Evolutionary conservation across 495 filamentous ascomycete genomes (phyloP), one percentile per base, ranked within the genome.

Genomic region (Aspergillus wentii): DNA sequence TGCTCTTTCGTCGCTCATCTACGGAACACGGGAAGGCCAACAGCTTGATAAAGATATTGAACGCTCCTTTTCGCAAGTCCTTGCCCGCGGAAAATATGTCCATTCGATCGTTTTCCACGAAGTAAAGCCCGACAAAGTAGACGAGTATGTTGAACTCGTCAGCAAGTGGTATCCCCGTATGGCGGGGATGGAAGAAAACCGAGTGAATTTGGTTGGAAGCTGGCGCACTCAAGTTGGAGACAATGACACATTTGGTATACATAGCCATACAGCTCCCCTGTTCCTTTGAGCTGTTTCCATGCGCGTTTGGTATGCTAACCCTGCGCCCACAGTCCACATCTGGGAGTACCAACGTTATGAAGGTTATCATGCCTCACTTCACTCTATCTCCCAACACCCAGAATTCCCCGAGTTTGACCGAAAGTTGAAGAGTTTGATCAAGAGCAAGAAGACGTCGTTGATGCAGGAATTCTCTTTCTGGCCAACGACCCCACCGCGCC

Each of bases 401-500:
- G 83, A 88, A 4, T 96, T 84, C 69, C 66, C 76, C 36, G 80
- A 78, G 8, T 96, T 94, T 54, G 86, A 95, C 61, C 61, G 61
- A 30, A 83, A 88, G 58, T 80, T 97, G 27, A 86, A 88, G 53
- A 69, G 63, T 14, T 68, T 95, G 38, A 89, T 98, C 51, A 82
- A 71, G 41, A 74, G 79, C 45, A 95, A 95, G 64, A 79, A 83
- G 48, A 83, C 79, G 8, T 96, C 92, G 0, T 74, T 98, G 19
- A 98, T 98, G 92, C 92, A 98, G 59, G 92, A 98, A 60, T 98
- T 98, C 68, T 94, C 86, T 34, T 98, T 98, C 77, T 98, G 92
- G 92, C 92, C 92, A 0, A 98, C 92, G 1, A 89, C 88, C 0
- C 75, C 92, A 0, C 92, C 92, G 0, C 88, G 92, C 22, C 71